Percentiles rank a stretch among this genome's conserved stretches.
Conservation (phyloP, 2,329 filamentous ascomycete species). For the Penicillium thymicola region DNA sequence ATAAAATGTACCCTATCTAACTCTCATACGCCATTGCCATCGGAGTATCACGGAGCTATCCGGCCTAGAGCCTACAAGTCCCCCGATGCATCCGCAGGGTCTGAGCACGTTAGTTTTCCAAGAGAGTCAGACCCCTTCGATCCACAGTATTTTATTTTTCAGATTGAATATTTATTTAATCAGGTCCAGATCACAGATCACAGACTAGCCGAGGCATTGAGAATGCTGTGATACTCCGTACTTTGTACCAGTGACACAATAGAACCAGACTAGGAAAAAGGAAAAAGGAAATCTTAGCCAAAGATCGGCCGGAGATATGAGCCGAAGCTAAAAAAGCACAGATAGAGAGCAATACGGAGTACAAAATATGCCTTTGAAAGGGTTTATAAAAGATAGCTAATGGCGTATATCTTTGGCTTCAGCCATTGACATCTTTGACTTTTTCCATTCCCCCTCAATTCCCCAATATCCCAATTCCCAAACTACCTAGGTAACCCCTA, state of each 20-base stretch:
- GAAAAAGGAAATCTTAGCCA: neutral
- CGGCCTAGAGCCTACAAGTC: neutral
- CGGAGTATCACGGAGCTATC: neutral
- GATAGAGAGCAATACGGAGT: neutral
- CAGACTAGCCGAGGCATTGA: neutral
- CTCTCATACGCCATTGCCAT: too few relatives aligned
- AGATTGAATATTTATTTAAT: too few relatives aligned
- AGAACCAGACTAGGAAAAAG: too few relatives aligned
- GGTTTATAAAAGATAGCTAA: neutral
- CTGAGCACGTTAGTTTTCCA: neutral
- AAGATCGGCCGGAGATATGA: neutral
- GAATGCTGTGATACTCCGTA: neutral
- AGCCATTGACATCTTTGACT: conserved; percentile 3
- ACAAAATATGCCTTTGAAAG: too few relatives aligned
- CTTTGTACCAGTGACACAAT: too few relatives aligned
- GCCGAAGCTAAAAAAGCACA: neutral
- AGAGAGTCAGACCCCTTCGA: neutral
- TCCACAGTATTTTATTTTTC: neutral
- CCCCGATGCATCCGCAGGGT: neutral
- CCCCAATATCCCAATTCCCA: neutral
- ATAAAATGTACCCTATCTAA: too few relatives aligned
- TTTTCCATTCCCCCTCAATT: neutral
- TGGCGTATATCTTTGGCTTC: neutral
- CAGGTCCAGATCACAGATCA: too few relatives aligned
- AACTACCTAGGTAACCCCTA: neutral